Conservation (phyloP, 805 yeast species). For the Candida hispaniensis region DNA sequence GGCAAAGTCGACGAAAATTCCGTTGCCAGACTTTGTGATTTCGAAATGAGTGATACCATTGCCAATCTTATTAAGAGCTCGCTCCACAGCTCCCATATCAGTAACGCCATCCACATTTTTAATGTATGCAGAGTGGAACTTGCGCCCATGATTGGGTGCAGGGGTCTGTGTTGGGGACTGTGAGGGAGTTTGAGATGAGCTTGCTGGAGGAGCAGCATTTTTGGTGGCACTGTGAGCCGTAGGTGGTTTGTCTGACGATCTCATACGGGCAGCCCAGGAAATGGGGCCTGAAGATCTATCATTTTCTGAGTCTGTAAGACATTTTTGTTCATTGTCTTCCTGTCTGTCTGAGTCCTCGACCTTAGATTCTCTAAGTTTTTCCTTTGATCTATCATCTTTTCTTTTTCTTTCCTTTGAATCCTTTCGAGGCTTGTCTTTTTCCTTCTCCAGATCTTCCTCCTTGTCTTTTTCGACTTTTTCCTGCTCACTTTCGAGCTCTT, state of each 20-base stretch:
- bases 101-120: conserved; percentile 27
- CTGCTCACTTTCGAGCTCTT: conserved; percentile 1
- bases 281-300: conserved; percentile 20
- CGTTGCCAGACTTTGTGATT: conserved; percentile 25
- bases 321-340: no score
- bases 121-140: conserved; percentile 30
- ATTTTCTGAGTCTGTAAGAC: no score
- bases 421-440: no score
- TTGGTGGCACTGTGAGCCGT: conserved; percentile 16
- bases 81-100: conserved; percentile 23
- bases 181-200: conserved; percentile 13
- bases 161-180: conserved; percentile 1
- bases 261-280: conserved; percentile 27
- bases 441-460: conserved; percentile 1
- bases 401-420: no score
- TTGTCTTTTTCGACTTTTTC: not conserved
- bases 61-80: conserved; percentile 28
- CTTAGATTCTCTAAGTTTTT: no score
- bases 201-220: conserved; percentile 15
- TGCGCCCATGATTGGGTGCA: conserved; percentile 16
- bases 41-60: conserved; percentile 28
- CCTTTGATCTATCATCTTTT: no score
- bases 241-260: conserved; percentile 13
- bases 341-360: no score
- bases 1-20: conserved; percentile 32